Percentiles rank a stretch among this genome's conserved stretches.
These are phyloP conservation scores for Tetrapisispora arboricola DNA, from an alignment of 805 yeast species.

Conservation along the genomic window DNA sequence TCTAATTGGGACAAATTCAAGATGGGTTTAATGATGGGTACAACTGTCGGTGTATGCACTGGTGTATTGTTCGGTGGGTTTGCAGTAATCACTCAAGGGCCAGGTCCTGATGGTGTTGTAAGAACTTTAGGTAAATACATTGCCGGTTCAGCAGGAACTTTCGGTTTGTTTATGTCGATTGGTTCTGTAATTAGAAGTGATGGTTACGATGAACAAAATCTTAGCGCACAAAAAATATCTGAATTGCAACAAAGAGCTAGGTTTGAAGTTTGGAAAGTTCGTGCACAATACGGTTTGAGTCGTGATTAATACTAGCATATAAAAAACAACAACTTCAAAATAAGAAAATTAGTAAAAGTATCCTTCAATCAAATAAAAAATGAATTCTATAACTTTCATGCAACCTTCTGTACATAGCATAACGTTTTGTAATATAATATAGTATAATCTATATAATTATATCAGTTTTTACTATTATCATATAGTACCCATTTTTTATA, in stretches of 20 bases:
- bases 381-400: no score
- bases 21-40: constrained; percentile 98
- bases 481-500: background rate
- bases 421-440: background rate
- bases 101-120: constrained; percentile 97
- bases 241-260: constrained; percentile 25
- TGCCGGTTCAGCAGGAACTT: constrained; percentile 92
- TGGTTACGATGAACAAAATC: constrained; percentile 12
- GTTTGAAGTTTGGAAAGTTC: constrained; percentile 25
- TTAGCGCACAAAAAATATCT: constrained; percentile 7
- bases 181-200: constrained; percentile 86
- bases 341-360: no score
- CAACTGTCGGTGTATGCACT: constrained; percentile 72
- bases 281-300: constrained; percentile 15
- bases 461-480: background rate
- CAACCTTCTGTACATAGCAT: background rate
- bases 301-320: constrained; percentile 5
- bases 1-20: constrained; percentile 92
- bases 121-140: constrained; percentile 95
- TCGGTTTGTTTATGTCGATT: constrained; percentile 92
- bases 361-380: no score
- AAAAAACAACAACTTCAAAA: no score
- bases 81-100: constrained; percentile 83
- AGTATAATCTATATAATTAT: background rate
- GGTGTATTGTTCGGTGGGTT: constrained; percentile 93